phyloP scores from a whole-genome alignment of 768 basidiomycete genomes.

The Neoboletus brunneissimus region DNA sequence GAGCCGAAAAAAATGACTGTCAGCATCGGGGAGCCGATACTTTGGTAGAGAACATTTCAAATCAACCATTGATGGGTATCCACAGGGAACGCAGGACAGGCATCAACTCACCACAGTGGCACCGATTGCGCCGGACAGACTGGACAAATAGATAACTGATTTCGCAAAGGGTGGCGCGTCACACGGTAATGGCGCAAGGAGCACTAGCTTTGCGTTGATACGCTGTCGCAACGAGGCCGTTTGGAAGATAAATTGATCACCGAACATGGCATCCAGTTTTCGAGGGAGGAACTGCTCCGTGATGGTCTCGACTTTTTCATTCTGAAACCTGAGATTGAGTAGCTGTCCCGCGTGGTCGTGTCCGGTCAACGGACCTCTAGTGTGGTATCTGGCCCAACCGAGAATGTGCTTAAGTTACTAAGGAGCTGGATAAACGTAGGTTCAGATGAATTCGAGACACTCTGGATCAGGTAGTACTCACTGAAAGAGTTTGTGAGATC shows the following conservation, averaged over 20 bases:
- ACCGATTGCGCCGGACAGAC: constrained; percentile 23
- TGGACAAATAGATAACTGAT: constrained; percentile 33
- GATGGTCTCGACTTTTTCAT: constrained; percentile 18
- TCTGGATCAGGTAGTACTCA: constrained; percentile 11
- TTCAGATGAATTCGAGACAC: background rate
- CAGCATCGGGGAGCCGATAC: constrained; percentile 26
- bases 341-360: constrained; percentile 3
- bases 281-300: constrained; percentile 30
- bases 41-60: constrained; percentile 4
- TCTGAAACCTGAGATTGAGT: constrained; percentile 12
- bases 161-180: constrained; percentile 32
- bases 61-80: constrained; percentile 3
- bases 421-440: constrained; percentile 19
- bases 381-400: constrained; percentile 5
- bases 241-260: constrained; percentile 32
- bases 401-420: constrained; percentile 23
- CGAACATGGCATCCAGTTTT: constrained; percentile 29
- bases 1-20: constrained; percentile 31
- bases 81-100: background rate
- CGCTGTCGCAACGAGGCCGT: constrained; percentile 17
- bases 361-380: constrained; percentile 19
- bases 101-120: constrained; percentile 25
- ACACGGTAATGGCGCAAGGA: constrained; percentile 28
- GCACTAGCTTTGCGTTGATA: constrained; percentile 27
- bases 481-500: constrained; percentile 31